Conservation (phyloP, 106 monocot genomes). For the Apostasia ramifera region DNA sequence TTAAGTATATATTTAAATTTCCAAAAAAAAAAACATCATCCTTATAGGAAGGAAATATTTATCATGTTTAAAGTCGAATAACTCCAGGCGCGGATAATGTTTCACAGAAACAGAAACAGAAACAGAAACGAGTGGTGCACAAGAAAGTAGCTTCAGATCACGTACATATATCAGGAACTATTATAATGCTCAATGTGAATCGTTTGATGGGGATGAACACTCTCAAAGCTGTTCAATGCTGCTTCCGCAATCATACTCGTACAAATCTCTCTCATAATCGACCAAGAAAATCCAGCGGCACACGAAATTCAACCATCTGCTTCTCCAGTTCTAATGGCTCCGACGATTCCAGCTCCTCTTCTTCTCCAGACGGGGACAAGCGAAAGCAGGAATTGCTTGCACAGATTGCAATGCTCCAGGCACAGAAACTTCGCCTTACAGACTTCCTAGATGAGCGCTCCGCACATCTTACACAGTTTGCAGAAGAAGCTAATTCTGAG, state of each 20-base stretch:
- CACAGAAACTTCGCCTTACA: slow-evolving; percentile 77
- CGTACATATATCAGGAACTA: too few relatives aligned
- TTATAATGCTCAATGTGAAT: too few relatives aligned
- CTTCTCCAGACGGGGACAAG: slow-evolving; percentile 51
- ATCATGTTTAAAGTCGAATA: too few relatives aligned
- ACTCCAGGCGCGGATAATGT: too few relatives aligned
- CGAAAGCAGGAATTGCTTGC: slow-evolving; percentile 78
- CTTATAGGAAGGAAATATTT: too few relatives aligned
- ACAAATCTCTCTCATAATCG: slow-evolving; percentile 4
- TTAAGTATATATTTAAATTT: too few relatives aligned
- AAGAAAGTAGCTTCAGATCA: too few relatives aligned
- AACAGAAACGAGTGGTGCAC: too few relatives aligned
- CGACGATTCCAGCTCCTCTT: slow-evolving; percentile 14
- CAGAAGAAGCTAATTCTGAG: slow-evolving; percentile 62
- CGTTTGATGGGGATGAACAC: slow-evolving; percentile 38
- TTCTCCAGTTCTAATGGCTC: slow-evolving; percentile 33
- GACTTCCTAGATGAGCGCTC: slow-evolving; percentile 72
- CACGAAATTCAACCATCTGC: slow-evolving; percentile 18
- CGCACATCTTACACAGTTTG: slow-evolving; percentile 66
- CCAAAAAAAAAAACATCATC: too few relatives aligned
- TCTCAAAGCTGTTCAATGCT: slow-evolving; percentile 36
- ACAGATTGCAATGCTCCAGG: slow-evolving; percentile 70
- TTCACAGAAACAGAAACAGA: too few relatives aligned
- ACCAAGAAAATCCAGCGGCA: slow-evolving; percentile 6
- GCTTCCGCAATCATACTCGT: slow-evolving; percentile 6